Base-by-base conservation (phyloP, 495 filamentous ascomycete genomes). In the Trichoderma reesei region DNA sequence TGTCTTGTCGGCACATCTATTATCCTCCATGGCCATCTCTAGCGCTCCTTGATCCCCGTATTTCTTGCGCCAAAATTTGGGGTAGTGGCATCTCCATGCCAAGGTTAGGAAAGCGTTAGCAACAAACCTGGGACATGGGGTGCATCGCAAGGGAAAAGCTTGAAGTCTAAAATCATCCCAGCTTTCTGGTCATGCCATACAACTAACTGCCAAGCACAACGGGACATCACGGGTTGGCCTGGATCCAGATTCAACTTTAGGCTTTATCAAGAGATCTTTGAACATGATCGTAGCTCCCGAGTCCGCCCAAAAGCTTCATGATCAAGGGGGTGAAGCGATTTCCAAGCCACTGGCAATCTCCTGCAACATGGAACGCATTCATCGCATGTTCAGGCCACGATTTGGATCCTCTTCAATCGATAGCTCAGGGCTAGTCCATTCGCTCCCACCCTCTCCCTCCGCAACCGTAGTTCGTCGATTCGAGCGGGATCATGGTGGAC, bases 1-100 rank as follows among this genome's bases (percentile, higher is more conserved):
- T n/a, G n/a, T n/a, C n/a, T n/a, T 18, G 44, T 56, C 51, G 51
- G 51, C 51, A 56, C 51, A 56, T 56, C 51, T 56, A 34, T 34
- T 33, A 56, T 11, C 44, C 44, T 18, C 20, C 44, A 5, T 34
- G 51, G 51, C 51, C 18, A 56, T 56, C 31, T 31, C n/a, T 56
- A 33, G 51, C 18, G 7, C 18, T 56, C 31, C 10, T 2, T 33
- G 10, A 33, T 26, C 48, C 26, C 26, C 20, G 51, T 56, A 56
- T 56, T 34, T 7, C n/a, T n/a, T 56, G 51, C 51, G 51, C 31
- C 51, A 14, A 11, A 10, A 56, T 56, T 56, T n/a, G 51, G 3
- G 26, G 51, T n/a, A 26, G 10, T 56, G 34, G 51, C 16, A n/a
- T 13, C 26, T 56, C 51, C 20, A 20, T n/a, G 16, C 20, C n/a